phyloP scores from a whole-genome alignment of 169 alveolate species.

The Plasmodium inui region DNA sequence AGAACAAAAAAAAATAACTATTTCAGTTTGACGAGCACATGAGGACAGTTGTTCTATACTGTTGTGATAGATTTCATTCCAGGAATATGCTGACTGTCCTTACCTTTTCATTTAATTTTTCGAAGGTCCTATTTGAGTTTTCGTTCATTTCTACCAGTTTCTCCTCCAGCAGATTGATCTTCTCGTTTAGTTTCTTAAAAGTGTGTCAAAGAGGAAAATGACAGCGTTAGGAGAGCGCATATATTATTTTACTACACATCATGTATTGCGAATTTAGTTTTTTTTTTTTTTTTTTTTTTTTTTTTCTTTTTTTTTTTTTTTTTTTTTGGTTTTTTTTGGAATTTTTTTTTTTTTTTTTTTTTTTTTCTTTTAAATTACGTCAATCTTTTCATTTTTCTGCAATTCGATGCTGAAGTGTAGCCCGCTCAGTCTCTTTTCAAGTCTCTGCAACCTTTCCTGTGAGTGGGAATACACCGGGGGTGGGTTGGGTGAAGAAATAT shows the following conservation, averaged over 20 bases:
- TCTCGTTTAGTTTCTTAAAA: conserved; percentile 52
- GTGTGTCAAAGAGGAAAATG: neutral
- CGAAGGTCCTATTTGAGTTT: conserved; percentile 65
- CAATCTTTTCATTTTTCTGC: conserved; percentile 73
- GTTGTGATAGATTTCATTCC: neutral
- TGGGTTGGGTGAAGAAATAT: neutral
- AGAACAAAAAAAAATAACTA: neutral
- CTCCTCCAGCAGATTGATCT: conserved; percentile 39
- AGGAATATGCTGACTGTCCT: neutral
- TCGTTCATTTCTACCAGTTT: conserved; percentile 67
- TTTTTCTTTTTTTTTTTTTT: conserved; percentile 5
- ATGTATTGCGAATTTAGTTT: neutral
- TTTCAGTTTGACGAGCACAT: neutral
- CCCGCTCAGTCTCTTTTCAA: conserved; percentile 67
- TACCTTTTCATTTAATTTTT: conserved; percentile 72
- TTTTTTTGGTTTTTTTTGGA: neutral
- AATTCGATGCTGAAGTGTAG: conserved; percentile 67
- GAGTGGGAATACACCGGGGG: neutral
- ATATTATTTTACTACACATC: neutral
- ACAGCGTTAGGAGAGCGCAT: neutral
- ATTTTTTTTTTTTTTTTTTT: neutral
- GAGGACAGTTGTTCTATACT: neutral
- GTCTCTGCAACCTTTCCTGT: conserved; percentile 61
- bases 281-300: neutral
- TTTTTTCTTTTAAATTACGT: conserved; percentile 30